Evolutionary conservation across 2,329 filamentous ascomycete genomes (phyloP).

Genomic region (Sphaerulina vaccinii): DNA sequence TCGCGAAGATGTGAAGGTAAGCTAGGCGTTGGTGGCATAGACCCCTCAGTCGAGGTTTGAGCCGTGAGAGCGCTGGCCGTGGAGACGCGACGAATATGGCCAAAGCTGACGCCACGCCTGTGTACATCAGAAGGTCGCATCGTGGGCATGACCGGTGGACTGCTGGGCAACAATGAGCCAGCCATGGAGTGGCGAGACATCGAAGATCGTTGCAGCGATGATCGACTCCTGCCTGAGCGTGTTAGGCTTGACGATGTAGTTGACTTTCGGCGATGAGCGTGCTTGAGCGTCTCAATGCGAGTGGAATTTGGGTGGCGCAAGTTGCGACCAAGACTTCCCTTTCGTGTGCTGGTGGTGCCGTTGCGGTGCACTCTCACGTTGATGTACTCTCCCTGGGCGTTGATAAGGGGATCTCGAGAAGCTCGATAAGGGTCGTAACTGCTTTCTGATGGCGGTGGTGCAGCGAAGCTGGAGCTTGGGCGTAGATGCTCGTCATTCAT

Average conservation of each 20-base stretch:
- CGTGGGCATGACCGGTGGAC: slow-evolving; percentile 44
- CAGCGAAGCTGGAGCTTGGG: slow-evolving; percentile 49
- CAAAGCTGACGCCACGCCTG: slow-evolving; percentile 64
- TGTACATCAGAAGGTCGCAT: slow-evolving; percentile 54
- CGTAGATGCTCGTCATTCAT: slow-evolving; percentile 55
- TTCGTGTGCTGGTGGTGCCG: slow-evolving; percentile 39
- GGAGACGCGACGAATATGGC: slow-evolving; percentile 52
- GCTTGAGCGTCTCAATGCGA: slow-evolving; percentile 41
- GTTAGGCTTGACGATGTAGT: slow-evolving; percentile 35
- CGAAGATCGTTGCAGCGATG: slow-evolving; percentile 38
- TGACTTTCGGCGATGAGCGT: slow-evolving; percentile 26
- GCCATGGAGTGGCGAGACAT: slow-evolving; percentile 43
- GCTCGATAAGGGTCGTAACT: slow-evolving; percentile 86
- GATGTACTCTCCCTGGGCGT: slow-evolving; percentile 58
- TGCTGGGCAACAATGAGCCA: slow-evolving; percentile 50
- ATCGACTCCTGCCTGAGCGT: slow-evolving; percentile 34
- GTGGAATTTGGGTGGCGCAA: slow-evolving; percentile 45
- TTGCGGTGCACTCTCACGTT: slow-evolving; percentile 67
- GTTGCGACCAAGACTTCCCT: slow-evolving; percentile 39
- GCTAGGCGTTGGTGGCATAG: slow-evolving; percentile 29
- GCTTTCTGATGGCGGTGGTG: slow-evolving; percentile 52
- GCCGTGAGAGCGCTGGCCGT: slow-evolving; percentile 41
- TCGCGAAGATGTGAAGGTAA: slow-evolving; percentile 30
- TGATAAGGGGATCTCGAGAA: slow-evolving; percentile 55
- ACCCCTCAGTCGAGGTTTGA: slow-evolving; percentile 28